Evolutionary conservation across 2,329 filamentous ascomycete species (phyloP).

Genomic region (Colletotrichum horii): DNA sequence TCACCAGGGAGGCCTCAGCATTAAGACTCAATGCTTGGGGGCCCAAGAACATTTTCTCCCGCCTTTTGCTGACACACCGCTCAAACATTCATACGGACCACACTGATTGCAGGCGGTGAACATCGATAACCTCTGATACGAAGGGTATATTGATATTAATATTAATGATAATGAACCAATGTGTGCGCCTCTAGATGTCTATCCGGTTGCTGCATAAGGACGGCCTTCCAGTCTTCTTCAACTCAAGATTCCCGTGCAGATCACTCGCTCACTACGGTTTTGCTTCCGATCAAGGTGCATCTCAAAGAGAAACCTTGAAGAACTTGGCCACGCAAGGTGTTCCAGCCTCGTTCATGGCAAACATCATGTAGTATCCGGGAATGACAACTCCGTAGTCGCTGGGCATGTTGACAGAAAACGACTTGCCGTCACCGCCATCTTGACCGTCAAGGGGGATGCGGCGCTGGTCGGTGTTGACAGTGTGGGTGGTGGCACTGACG

Average conservation of each 20-base stretch:
- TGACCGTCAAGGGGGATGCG: constrained; percentile 49
- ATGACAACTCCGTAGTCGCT: constrained; percentile 51
- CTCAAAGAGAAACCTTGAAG: constrained; percentile 30
- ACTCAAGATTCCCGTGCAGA: not conserved
- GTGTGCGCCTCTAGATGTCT: not conserved
- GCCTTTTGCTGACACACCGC: not conserved
- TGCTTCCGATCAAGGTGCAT: not conserved
- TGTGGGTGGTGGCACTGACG: constrained; percentile 55
- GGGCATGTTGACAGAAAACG: constrained; percentile 46
- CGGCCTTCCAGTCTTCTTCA: not conserved
- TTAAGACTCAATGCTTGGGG: not conserved
- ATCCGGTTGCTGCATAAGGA: not conserved
- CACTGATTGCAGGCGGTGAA: not conserved
- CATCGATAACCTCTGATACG: not conserved
- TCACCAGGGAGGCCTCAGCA: not conserved
- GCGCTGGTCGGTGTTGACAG: constrained; percentile 63
- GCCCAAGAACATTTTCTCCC: not conserved
- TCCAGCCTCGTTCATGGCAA: constrained; percentile 48
- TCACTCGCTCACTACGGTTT: not conserved
- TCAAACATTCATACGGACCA: not conserved
- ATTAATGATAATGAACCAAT: not conserved
- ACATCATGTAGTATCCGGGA: constrained; percentile 60
- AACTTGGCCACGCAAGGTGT: constrained; percentile 51
- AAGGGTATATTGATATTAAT: not conserved
- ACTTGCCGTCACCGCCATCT: constrained; percentile 1